Conservation (phyloP, 805 yeast species). For the Wilhelminamyces savonicus region DNA sequence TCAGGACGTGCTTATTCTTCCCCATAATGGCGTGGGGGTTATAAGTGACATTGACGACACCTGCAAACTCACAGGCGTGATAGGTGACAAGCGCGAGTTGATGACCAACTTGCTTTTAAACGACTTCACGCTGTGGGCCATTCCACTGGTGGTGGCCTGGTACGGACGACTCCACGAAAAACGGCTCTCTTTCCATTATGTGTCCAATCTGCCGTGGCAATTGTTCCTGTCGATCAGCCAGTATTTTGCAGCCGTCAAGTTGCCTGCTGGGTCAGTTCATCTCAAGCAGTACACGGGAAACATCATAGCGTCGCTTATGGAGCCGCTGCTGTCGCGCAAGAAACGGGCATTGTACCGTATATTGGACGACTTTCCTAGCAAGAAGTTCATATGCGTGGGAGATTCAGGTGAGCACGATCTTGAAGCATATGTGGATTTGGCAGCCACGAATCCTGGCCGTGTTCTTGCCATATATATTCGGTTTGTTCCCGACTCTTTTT, state of each 20-base stretch:
- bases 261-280: slow-evolving; percentile 81
- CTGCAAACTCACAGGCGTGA: slow-evolving; percentile 81
- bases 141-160: slow-evolving; percentile 74
- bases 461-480: slow-evolving; percentile 75
- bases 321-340: slow-evolving; percentile 82
- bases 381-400: slow-evolving; percentile 80
- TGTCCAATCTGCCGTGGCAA: slow-evolving; percentile 95
- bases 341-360: slow-evolving; percentile 57
- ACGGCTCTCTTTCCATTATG: slow-evolving; percentile 76
- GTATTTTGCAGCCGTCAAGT: slow-evolving; percentile 46
- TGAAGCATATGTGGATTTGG: slow-evolving; percentile 79
- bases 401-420: slow-evolving; percentile 95
- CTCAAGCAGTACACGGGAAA: slow-evolving; percentile 85
- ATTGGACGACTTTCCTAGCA: slow-evolving; percentile 64
- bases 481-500: slow-evolving; percentile 64
- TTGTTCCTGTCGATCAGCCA: slow-evolving; percentile 55
- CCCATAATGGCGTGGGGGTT: slow-evolving; percentile 52
- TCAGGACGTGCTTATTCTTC: slow-evolving; percentile 39
- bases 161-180: slow-evolving; percentile 44
- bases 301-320: slow-evolving; percentile 72
- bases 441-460: slow-evolving; percentile 54
- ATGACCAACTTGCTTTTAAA: slow-evolving; percentile 72
- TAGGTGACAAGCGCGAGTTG: slow-evolving; percentile 79
- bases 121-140: slow-evolving; percentile 58
- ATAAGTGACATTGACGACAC: slow-evolving; percentile 96